phyloP scores from a whole-genome alignment of 495 filamentous ascomycete genomes.

The Bacidia gigantensis region DNA sequence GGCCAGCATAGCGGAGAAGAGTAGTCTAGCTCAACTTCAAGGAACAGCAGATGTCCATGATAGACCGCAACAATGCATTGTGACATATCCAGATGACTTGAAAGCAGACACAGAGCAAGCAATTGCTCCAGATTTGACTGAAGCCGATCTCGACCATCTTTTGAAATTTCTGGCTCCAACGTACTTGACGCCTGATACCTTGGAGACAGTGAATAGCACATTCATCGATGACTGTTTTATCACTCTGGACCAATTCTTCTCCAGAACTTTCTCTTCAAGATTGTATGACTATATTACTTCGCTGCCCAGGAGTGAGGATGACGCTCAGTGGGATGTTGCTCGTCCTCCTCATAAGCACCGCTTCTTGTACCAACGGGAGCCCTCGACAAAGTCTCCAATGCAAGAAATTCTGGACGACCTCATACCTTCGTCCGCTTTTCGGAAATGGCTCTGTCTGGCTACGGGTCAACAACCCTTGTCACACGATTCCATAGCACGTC shows the following conservation, averaged over 20 bases:
- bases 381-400: conserved; percentile 39
- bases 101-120: conserved; percentile 31
- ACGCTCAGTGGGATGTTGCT: conserved; percentile 50
- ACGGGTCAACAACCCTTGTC: conserved; percentile 52
- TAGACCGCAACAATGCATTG: conserved; percentile 50
- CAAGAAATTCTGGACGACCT: conserved; percentile 64
- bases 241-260: conserved; percentile 62
- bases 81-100: conserved; percentile 34
- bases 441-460: conserved; percentile 71
- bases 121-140: conserved; percentile 37
- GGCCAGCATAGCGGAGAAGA: conserved; percentile 72
- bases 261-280: conserved; percentile 54
- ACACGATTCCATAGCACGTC: conserved; percentile 56
- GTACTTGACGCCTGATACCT: conserved; percentile 87
- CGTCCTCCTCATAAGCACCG: conserved; percentile 91
- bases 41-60: conserved; percentile 83
- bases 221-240: conserved; percentile 76
- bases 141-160: conserved; percentile 70
- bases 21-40: conserved; percentile 80
- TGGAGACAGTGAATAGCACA: conserved; percentile 62
- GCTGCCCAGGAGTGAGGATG: conserved; percentile 18
- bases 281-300: conserved; percentile 55
- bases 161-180: conserved; percentile 77
- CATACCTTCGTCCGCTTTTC: conserved; percentile 75
- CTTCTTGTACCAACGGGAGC: conserved; percentile 61